A percentile compares a stretch with the other conserved stretches of the same genome.
These are phyloP conservation scores for Fusarium lateritium DNA, from an alignment of 2,329 filamentous ascomycete species.

Conservation along the genomic window DNA sequence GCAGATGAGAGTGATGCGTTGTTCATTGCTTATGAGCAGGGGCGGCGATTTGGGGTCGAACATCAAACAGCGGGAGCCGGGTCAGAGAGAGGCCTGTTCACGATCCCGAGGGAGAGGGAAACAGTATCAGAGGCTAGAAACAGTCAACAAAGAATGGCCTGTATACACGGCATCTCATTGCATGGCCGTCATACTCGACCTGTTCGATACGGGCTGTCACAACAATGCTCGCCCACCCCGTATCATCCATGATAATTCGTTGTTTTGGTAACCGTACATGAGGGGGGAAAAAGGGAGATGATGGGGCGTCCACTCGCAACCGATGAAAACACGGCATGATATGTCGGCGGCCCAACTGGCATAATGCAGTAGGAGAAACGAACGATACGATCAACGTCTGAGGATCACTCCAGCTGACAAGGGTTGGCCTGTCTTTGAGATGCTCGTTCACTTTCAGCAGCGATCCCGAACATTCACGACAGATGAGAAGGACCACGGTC, in stretches of 20 bases:
- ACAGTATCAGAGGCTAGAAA: constrained; percentile 38
- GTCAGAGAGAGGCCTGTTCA: constrained; percentile 50
- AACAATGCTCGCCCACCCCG: constrained; percentile 25
- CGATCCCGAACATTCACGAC: constrained; percentile 33
- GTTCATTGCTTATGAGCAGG: constrained; percentile 39
- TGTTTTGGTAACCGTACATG: constrained; percentile 20
- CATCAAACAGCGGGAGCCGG: constrained; percentile 40
- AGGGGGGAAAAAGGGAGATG: constrained; percentile 28
- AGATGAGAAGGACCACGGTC: constrained; percentile 48
- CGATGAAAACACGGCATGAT: constrained; percentile 38
- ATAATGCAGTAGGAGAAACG: constrained; percentile 29
- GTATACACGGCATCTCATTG: constrained; percentile 30
- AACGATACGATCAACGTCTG: constrained; percentile 47
- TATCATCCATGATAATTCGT: constrained; percentile 28
- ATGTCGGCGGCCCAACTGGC: constrained; percentile 40
- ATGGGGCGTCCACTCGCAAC: constrained; percentile 48
- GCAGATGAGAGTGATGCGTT: constrained; percentile 37
- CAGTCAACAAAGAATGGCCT: constrained; percentile 29
- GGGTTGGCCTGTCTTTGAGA: constrained; percentile 42
- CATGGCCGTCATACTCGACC: constrained; percentile 22
- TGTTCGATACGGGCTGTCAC: constrained; percentile 30
- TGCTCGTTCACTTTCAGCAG: constrained; percentile 26
- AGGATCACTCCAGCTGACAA: constrained; percentile 42
- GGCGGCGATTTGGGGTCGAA: constrained; percentile 34
- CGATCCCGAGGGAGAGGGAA: constrained; percentile 46